phyloP scores from a whole-genome alignment of 2,329 filamentous ascomycete genomes.

The Elsinoe necatrix region DNA sequence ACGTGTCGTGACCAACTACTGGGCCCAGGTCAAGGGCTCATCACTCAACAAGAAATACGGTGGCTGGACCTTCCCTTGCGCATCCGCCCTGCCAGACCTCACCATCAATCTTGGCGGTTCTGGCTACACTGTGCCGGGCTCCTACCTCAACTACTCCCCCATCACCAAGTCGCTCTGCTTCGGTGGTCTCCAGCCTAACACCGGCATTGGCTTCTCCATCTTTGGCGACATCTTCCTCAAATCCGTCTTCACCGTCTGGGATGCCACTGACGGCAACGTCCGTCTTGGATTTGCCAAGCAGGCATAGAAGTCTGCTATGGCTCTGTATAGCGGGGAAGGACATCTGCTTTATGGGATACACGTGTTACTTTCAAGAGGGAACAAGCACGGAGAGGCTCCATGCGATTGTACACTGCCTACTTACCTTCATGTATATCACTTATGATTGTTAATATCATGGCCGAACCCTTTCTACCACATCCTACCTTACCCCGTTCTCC shows the following conservation, averaged over 20 bases:
- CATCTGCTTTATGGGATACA: not conserved
- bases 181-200: constrained; percentile 53
- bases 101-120: constrained; percentile 46
- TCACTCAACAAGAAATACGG: constrained; percentile 31
- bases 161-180: constrained; percentile 51
- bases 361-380: not conserved
- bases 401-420: constrained; percentile 1
- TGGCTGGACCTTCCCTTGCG: constrained; percentile 36
- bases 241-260: constrained; percentile 63
- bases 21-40: constrained; percentile 32
- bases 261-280: constrained; percentile 4
- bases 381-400: not conserved
- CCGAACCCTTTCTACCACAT: not conserved
- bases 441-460: not conserved
- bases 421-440: constrained; percentile 1
- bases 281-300: constrained; percentile 26
- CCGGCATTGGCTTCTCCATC: constrained; percentile 51
- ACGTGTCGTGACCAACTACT: constrained; percentile 34
- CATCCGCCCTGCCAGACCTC: constrained; percentile 32
- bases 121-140: constrained; percentile 18
- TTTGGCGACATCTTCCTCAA: constrained; percentile 71
- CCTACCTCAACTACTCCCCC: constrained; percentile 43
- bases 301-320: constrained; percentile 7
- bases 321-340: not conserved
- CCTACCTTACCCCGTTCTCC: not conserved